phyloP scores from a whole-genome alignment of 164 flowering plant species.

The Malania oleifera region DNA sequence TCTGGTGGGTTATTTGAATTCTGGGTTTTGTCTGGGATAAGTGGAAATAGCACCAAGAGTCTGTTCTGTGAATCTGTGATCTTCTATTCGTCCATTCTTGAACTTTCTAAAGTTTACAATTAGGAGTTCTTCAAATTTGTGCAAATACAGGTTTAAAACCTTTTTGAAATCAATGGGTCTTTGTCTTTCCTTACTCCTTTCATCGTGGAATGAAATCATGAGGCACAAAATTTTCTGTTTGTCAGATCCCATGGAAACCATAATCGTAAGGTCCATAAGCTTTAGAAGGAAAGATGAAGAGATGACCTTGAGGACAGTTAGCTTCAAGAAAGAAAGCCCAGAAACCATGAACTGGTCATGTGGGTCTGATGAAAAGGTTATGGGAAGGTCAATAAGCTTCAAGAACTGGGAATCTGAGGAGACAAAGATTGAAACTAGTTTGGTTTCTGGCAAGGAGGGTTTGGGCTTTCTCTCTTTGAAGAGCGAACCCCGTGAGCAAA shows the following conservation, averaged over 20 bases:
- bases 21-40: neutral
- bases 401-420: conserved; percentile 29
- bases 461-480: conserved; percentile 2
- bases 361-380: conserved; percentile 15
- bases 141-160: conserved; percentile 6
- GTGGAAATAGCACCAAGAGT: neutral
- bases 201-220: conserved; percentile 28
- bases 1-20: neutral
- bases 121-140: neutral
- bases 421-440: conserved; percentile 12
- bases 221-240: conserved; percentile 10
- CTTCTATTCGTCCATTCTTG: neutral
- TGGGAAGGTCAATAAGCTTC: conserved; percentile 31
- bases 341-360: conserved; percentile 11
- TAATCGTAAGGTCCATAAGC: conserved; percentile 32
- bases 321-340: conserved; percentile 28
- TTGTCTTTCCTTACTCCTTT: conserved; percentile 31
- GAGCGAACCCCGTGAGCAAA: neutral
- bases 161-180: conserved; percentile 28
- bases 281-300: conserved; percentile 23
- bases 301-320: conserved; percentile 23
- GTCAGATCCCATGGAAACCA: conserved; percentile 13
- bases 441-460: neutral
- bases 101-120: neutral
- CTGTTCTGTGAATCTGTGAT: neutral